Conservation (phyloP, 768 basidiomycete species). For the Lactifluus rugatus region DNA sequence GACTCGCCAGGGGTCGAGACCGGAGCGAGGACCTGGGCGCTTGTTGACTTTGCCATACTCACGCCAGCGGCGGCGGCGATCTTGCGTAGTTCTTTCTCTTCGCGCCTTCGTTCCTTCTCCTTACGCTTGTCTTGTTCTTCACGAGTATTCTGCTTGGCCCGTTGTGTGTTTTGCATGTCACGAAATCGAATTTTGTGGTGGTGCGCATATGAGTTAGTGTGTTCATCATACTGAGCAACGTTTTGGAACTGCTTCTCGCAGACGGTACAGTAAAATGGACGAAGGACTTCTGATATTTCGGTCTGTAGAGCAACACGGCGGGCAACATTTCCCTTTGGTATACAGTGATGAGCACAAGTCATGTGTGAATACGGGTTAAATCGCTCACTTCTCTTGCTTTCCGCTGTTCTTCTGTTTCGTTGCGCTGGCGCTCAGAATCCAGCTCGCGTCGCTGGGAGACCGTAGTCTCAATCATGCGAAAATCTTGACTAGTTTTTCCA, state of each 20-base stretch:
- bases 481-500: slow-evolving; percentile 70
- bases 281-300: slow-evolving; percentile 59
- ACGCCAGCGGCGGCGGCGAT: slow-evolving; percentile 77
- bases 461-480: slow-evolving; percentile 76
- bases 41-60: slow-evolving; percentile 38
- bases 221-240: slow-evolving; percentile 81
- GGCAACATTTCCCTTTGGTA: slow-evolving; percentile 48
- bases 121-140: slow-evolving; percentile 66
- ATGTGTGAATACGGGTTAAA: not conserved
- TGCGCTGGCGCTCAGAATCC: slow-evolving; percentile 72
- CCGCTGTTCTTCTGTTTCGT: slow-evolving; percentile 73
- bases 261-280: slow-evolving; percentile 69
- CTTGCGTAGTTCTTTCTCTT: slow-evolving; percentile 78
- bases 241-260: slow-evolving; percentile 86
- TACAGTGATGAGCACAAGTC: not conserved
- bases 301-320: slow-evolving; percentile 54
- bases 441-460: slow-evolving; percentile 72
- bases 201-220: slow-evolving; percentile 82
- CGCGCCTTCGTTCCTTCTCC: slow-evolving; percentile 78
- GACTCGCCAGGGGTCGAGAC: slow-evolving; percentile 13
- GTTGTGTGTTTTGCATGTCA: slow-evolving; percentile 72
- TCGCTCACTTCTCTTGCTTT: slow-evolving; percentile 53
- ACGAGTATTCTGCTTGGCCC: slow-evolving; percentile 42
- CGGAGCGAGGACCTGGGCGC: slow-evolving; percentile 20
- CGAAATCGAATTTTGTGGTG: slow-evolving; percentile 75